Evolutionary conservation across 352 stramenopile genomes (phyloP).

Genomic region (Bremia lactucae): DNA sequence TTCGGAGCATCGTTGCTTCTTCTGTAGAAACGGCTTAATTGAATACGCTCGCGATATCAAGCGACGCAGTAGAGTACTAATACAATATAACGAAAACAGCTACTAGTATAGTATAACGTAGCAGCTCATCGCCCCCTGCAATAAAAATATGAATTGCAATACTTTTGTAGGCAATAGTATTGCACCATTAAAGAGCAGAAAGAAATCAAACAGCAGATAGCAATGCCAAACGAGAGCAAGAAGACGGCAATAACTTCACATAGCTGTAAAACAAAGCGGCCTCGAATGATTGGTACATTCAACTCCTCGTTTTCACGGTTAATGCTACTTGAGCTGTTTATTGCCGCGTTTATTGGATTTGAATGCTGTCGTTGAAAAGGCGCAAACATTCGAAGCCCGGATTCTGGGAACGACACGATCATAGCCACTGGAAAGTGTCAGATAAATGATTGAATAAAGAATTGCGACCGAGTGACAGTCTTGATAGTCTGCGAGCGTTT

Average conservation of each 20-base stretch:
- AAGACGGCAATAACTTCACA: conserved; percentile 51
- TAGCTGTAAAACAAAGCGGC: conserved; percentile 51
- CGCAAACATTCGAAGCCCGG: conserved; percentile 41
- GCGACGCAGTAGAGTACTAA: conserved; percentile 53
- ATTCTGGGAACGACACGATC: conserved; percentile 36
- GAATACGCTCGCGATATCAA: conserved; percentile 62
- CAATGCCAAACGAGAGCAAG: conserved; percentile 29
- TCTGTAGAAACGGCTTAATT: too few relatives aligned
- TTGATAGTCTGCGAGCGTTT: conserved; percentile 6
- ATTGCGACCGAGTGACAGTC: conserved; percentile 49
- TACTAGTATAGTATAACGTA: conserved; percentile 29
- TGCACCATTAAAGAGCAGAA: conserved; percentile 55
- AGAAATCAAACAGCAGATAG: conserved; percentile 33
- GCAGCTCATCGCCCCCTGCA: too few relatives aligned
- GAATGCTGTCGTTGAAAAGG: conserved; percentile 61
- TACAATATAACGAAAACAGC: too few relatives aligned
- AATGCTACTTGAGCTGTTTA: not conserved
- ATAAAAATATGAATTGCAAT: conserved; percentile 35
- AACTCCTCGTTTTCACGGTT: not conserved
- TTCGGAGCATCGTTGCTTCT: too few relatives aligned
- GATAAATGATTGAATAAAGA: conserved; percentile 49
- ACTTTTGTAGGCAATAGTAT: conserved; percentile 34
- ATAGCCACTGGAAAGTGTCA: conserved; percentile 37
- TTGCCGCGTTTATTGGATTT: too few relatives aligned
- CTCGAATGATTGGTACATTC: conserved; percentile 17